Evolutionary conservation across 768 basidiomycete genomes (phyloP), one percentile per base, ranked within the genome.

Genomic region (Auricularia sp.): DNA sequence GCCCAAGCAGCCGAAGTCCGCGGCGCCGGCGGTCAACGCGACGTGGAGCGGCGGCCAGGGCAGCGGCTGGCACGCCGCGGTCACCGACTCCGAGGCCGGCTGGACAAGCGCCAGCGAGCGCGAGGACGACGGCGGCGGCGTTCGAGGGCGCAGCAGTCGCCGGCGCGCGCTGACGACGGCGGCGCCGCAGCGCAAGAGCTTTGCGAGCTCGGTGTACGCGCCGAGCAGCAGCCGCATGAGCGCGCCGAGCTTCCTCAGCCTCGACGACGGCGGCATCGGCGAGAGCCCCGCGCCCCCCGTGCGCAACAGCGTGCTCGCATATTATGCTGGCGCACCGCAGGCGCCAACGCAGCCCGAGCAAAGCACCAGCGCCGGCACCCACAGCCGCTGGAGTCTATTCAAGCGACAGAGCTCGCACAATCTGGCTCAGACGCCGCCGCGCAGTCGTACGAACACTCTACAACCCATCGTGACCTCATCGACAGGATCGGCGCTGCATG

Each of bases 1-100:
- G 18, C 71, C 72, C n/a, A 42, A 42, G 29, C 29, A 29, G 12
- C 77, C 65, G 67, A 73, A 33, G 66, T 69, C 56, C 16, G 39
- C 62, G 67, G 51, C 66, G 44, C 64, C 39, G 0, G 39, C 39
- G 8, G 39, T 42, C 8, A 42, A 42, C 12, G 39, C 39, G 12
- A 42, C 39, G 8, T 42, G 39, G 39, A 42, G 39, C 39, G 39
- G 39, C 39, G 39, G 39, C 7, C 39, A 42, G 7, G 29, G 29
- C 29, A 29, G 29, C 29, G 39, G 39, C 12, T 42, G 39, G 39
- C 39, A 42, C 39, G 39, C 8, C 39, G 39, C 8, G 8, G 12
- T 42, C 39, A 42, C 39, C 39, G 39, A 42, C 39, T 42, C 39
- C 39, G 39, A 42, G 12, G 39, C 39, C 39, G 39, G 39, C 39